Evolutionary conservation across 1,284 basidiomycete genomes (phyloP).

Genomic region (Leccinum fuscescens): DNA sequence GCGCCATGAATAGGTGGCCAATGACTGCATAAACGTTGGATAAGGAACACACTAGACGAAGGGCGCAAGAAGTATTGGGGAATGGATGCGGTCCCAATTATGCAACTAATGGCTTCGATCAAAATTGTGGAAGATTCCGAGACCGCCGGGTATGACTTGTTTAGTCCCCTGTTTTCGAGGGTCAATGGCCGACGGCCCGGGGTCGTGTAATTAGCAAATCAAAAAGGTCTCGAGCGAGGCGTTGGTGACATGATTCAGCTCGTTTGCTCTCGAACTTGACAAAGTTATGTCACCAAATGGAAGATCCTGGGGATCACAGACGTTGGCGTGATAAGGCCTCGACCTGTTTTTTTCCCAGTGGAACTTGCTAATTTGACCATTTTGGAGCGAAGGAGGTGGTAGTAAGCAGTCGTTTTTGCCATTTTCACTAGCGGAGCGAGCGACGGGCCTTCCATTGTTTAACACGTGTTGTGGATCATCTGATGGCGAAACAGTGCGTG

Average conservation of each 20-base stretch:
- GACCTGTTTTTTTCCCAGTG: slow-evolving; percentile 20
- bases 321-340: slow-evolving; percentile 22
- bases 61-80: slow-evolving; percentile 31
- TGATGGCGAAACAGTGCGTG: slow-evolving; percentile 23
- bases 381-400: slow-evolving; percentile 18
- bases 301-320: slow-evolving; percentile 31
- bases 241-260: slow-evolving; percentile 2
- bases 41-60: slow-evolving; percentile 11
- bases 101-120: slow-evolving; percentile 4
- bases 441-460: slow-evolving; percentile 31
- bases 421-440: slow-evolving; percentile 25
- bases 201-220: slow-evolving; percentile 16
- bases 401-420: slow-evolving; percentile 19
- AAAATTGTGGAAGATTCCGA: slow-evolving; percentile 17
- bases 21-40: slow-evolving; percentile 1
- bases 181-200: slow-evolving; percentile 5
- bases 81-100: slow-evolving; percentile 30
- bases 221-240: slow-evolving; percentile 19
- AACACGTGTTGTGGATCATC: slow-evolving; percentile 32
- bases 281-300: slow-evolving; percentile 29
- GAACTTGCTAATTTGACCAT: slow-evolving; percentile 28
- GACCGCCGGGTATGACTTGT: slow-evolving; percentile 2
- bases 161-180: slow-evolving; percentile 24
- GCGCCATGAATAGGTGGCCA: not conserved
- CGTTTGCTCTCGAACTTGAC: slow-evolving; percentile 19